Evolutionary conservation across 768 basidiomycete genomes (phyloP), one percentile per base, ranked within the genome.

Genomic region (Hortiboletus campestris): DNA sequence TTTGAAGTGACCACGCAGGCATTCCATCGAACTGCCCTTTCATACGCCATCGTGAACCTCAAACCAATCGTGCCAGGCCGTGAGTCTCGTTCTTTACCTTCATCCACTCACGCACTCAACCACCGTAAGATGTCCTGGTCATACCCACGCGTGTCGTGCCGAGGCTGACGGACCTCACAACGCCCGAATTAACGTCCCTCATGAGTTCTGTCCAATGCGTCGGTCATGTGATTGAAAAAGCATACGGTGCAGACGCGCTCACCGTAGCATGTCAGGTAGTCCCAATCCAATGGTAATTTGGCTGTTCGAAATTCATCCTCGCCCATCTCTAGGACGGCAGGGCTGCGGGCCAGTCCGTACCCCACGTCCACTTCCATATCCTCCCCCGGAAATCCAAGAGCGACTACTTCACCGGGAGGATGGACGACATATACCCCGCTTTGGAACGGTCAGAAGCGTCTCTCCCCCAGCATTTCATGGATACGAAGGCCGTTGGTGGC

Each of bases 361-460:
- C 72, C 16, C 97, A 98, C 67, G 92, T 98, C n/a, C 97, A 99
- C 72, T 88, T 97, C 62, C 97, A 99, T 68, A 73, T 98, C 29
- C 74, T 99, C 6, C 97, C 97, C 20, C 84, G 96, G 2, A 85
- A 85, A 65, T 74, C 79, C 32, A 76, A 75, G 45, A 86, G 86
- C 12, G 90, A 92, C 71, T 75, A 72, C 20, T 92, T 90, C 67
- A 76, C 82, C 19, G 74, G 68, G 13, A 74, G 74, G 51, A 88
- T 84, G 63, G 89, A 92, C 68, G 83, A 82, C n/a, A 71, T 93
- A 40, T 92, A 97, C 71, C 89, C 88, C 4, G 85, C 79, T 2
- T 70, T 98, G 14, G 94, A 96, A 68, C 71, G 71, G 2, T 76
- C 81, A 6, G 89, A 91, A 72, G 76, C 69, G 6, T 70, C 70